A percentile compares a stretch with the other conserved stretches of the same genome.
Conservation (phyloP, 2,329 filamentous ascomycete genomes). For the Aspergillus unguis region DNA sequence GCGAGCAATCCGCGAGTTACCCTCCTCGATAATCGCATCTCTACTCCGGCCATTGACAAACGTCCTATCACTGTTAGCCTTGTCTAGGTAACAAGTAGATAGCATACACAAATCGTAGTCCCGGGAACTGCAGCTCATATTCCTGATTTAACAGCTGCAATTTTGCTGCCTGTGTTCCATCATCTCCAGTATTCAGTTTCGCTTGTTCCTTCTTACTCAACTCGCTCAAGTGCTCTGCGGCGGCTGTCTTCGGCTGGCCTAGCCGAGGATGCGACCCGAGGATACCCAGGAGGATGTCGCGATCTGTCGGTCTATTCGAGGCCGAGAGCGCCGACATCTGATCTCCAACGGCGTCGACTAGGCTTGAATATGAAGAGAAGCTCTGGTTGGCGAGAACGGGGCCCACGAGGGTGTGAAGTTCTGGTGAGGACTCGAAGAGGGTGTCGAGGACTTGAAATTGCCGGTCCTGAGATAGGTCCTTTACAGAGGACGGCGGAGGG, state of each 20-base stretch:
- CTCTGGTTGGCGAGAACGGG: constrained; percentile 60
- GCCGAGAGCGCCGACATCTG: constrained; percentile 61
- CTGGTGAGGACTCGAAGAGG: constrained; percentile 77
- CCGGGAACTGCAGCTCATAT: constrained; percentile 79
- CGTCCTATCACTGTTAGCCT: constrained; percentile 49
- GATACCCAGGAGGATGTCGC: constrained; percentile 64
- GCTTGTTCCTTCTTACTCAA: constrained; percentile 81
- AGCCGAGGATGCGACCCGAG: constrained; percentile 79
- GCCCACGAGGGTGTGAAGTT: constrained; percentile 68
- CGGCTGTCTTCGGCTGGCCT: constrained; percentile 53
- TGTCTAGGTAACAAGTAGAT: not conserved
- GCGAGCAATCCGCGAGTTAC: constrained; percentile 68
- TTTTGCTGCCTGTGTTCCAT: constrained; percentile 43
- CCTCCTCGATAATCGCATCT: constrained; percentile 74
- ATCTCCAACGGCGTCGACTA: constrained; percentile 65
- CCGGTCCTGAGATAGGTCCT: constrained; percentile 52
- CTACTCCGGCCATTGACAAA: constrained; percentile 82
- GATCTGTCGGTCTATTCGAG: constrained; percentile 50
- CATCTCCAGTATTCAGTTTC: constrained; percentile 59
- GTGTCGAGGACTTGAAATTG: constrained; percentile 63
- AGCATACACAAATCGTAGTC: constrained; percentile 65
- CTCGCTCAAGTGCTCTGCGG: constrained; percentile 63
- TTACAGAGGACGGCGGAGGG: constrained; percentile 57
- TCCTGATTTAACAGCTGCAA: constrained; percentile 66
- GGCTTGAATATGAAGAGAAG: constrained; percentile 65